A percentile compares a stretch with the other conserved stretches of the same genome.
These are phyloP conservation scores for Tympanopsis confertula DNA, from an alignment of 2,329 filamentous ascomycete genomes.

Conservation along the genomic window DNA sequence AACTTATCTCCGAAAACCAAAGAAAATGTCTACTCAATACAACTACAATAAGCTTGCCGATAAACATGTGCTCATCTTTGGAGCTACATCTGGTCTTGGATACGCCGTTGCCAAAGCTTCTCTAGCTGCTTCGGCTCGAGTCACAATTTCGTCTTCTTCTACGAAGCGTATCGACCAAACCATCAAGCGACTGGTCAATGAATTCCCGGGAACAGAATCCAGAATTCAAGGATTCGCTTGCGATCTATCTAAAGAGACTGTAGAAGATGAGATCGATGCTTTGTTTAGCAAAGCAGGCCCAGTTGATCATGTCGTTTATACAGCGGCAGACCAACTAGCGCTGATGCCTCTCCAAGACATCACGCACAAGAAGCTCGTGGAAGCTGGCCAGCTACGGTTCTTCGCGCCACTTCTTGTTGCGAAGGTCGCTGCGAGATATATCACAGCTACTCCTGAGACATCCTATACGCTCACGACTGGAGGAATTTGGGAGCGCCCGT, in stretches of 20 bases:
- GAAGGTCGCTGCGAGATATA: constrained; percentile 32
- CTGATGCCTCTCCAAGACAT: constrained; percentile 25
- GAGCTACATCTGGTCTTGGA: constrained; percentile 38
- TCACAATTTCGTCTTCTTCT: constrained; percentile 49
- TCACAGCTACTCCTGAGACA: constrained; percentile 24
- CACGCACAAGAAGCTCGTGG: constrained; percentile 23
- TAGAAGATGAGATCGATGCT: constrained; percentile 31
- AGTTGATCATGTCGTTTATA: constrained; percentile 45
- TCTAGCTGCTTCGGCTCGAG: constrained; percentile 39
- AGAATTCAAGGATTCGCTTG: constrained; percentile 16
- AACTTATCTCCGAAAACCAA: no score
- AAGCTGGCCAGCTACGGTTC: constrained; percentile 34
- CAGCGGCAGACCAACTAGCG: constrained; percentile 35
- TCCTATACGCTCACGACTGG: constrained; percentile 48
- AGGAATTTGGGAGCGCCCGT: constrained; percentile 33
- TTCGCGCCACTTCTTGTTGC: constrained; percentile 36
- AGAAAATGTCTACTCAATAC: no score
- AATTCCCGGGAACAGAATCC: constrained; percentile 21
- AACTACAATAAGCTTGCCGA: no score
- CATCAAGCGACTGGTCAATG: constrained; percentile 25
- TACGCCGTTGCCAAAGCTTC: constrained; percentile 37
- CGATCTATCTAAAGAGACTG: constrained; percentile 30
- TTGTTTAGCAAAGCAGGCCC: constrained; percentile 27
- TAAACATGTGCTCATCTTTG: constrained; percentile 34
- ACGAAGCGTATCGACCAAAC: constrained; percentile 32